Evolutionary conservation across 441 rosid species (phyloP).

Genomic region (Jatropha podagrica): DNA sequence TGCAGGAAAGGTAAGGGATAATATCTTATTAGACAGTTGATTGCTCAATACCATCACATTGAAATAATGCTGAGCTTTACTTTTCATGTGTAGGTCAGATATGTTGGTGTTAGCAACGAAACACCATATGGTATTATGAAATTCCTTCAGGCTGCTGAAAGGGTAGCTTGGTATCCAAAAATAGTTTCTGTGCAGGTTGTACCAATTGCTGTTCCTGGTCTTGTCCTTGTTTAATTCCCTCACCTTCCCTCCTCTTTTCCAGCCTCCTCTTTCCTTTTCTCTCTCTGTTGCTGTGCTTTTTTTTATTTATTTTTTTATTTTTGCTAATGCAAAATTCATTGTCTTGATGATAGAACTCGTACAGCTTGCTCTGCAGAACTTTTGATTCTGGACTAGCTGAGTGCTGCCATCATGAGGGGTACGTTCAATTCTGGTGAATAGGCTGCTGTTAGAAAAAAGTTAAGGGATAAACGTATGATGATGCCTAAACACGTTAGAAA

Average conservation of each 20-base stretch:
- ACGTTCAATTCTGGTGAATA: slow-evolving; percentile 8
- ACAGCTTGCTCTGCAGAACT: slow-evolving; percentile 61
- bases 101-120: slow-evolving; percentile 64
- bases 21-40: slow-evolving; percentile 5
- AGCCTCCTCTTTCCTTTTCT: background rate
- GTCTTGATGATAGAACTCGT: slow-evolving; percentile 43
- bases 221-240: background rate
- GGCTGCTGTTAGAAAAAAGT: background rate
- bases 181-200: slow-evolving; percentile 54
- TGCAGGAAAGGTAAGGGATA: slow-evolving; percentile 47
- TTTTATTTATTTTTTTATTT: too few species aligned
- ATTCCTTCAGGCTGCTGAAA: slow-evolving; percentile 51
- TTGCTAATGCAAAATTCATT: slow-evolving; percentile 22
- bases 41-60: background rate
- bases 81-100: slow-evolving; percentile 46
- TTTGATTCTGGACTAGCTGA: slow-evolving; percentile 66
- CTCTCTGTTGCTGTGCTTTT: background rate
- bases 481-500: background rate
- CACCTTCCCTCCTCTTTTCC: too few species aligned
- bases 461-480: background rate
- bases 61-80: slow-evolving; percentile 6
- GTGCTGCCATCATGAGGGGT: slow-evolving; percentile 70
- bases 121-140: slow-evolving; percentile 66
- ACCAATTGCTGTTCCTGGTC: slow-evolving; percentile 9
- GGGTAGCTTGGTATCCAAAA: slow-evolving; percentile 38